Percentiles rank a stretch among this genome's conserved stretches.
Conservation (phyloP, 768 basidiomycete species). For the Phylloporus sp. region DNA sequence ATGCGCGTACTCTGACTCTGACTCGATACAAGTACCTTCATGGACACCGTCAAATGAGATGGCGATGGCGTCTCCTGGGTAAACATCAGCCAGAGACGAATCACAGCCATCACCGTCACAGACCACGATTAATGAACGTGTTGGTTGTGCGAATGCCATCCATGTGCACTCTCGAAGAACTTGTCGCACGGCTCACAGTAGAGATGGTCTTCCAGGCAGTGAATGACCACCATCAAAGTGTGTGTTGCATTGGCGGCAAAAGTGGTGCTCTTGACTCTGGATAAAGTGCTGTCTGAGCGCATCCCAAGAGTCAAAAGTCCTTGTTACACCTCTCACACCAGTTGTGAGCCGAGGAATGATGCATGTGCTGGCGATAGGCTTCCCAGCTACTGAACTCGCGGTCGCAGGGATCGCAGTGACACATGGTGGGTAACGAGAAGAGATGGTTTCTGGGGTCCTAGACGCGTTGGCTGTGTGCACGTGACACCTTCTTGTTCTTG, state of each 20-base stretch:
- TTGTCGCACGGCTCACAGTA: neutral
- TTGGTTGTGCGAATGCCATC: neutral
- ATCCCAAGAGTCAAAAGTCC: no score
- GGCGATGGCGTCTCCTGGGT: no score
- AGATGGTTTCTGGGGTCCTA: constrained; percentile 23
- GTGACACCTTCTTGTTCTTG: constrained; percentile 17
- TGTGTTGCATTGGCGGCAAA: neutral
- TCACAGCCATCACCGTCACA: neutral
- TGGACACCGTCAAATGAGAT: no score
- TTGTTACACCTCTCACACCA: no score
- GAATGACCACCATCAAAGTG: neutral
- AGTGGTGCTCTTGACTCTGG: neutral
- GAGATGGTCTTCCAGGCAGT: neutral
- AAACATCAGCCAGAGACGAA: neutral
- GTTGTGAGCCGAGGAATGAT: no score
- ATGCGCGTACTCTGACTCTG: constrained; percentile 21
- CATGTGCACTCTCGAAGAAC: neutral
- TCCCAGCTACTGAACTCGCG: no score
- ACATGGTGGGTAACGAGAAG: constrained; percentile 13
- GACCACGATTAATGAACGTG: neutral
- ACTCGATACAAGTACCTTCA: no score
- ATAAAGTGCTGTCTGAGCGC: no score
- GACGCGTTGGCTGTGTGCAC: constrained; percentile 25
- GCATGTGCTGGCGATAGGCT: no score
- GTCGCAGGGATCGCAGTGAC: constrained; percentile 36